Base-by-base conservation (phyloP, 208 protist species). In the Crithidia thermophila region DNA sequence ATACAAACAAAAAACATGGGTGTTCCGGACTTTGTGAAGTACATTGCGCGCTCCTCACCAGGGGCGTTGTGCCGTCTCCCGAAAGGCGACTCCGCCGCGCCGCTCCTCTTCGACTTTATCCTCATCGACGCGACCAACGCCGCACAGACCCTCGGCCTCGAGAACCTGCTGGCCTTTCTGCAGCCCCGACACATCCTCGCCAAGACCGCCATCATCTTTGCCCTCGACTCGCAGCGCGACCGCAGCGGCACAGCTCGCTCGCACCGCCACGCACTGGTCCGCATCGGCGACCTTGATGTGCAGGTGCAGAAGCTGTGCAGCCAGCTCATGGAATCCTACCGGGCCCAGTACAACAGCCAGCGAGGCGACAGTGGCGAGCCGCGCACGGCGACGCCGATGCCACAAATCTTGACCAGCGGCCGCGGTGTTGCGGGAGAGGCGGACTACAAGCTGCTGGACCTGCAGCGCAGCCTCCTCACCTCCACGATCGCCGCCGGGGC, bases 91-190 rank as follows among this genome's bases (percentile, higher is more conserved):
- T 52, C 34, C 2, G 52, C 49, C 5, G 21, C 25, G n/a, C 56
- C 75, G 27, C 62, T 93, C 1, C 25, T 67, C 51, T 94, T 90
- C 58, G 90, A 96, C 73, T 94, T 88, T 47, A 79, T 96, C 20
- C 73, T 96, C 0, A 62, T 96, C 21, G 90, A 96, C 63, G 85
- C 86, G n/a, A 96, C 90, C 0, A 96, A 96, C 70, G 81, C 75
- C 13, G 74, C 69, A 18, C 83, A 93, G 64, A 94, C 90, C 9
- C 61, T 94, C 21, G 84, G 87, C 3, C 58, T 96, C 18, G 82
- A 90, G 3, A 49, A 34, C 3, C 49, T 94, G n/a, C 61, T 72
- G 6, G 55, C 52, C 20, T 87, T 94, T 39, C 72, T 96, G 0
- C 46, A 62, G 20, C 61, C 74, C 8, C 30, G 59, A 0, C 57